These are phyloP conservation scores for Quercus lobata DNA, from an alignment of 331 rosid species.

Conservation along the genomic window DNA sequence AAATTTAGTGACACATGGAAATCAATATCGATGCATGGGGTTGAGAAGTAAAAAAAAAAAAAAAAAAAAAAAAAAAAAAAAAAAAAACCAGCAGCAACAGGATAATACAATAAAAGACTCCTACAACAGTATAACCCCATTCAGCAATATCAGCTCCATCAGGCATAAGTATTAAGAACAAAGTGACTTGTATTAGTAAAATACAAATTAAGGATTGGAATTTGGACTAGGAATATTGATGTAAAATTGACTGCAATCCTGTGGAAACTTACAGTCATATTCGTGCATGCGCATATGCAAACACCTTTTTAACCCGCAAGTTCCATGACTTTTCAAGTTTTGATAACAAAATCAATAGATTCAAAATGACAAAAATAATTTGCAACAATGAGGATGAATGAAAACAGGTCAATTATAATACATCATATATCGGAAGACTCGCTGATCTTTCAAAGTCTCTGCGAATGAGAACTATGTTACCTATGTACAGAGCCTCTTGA, in stretches of 20 bases:
- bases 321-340: not conserved
- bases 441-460: conserved; percentile 5
- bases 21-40: too few relatives aligned
- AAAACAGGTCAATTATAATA: conserved; percentile 15
- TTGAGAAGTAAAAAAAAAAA: too few relatives aligned
- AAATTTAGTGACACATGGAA: too few relatives aligned
- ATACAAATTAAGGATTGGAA: too few relatives aligned
- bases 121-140: too few relatives aligned
- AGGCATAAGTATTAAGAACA: too few relatives aligned
- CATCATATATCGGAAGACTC: conserved; percentile 18
- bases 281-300: not conserved
- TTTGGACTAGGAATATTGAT: not conserved
- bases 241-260: not conserved
- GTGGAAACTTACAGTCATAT: not conserved
- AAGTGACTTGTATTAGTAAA: too few relatives aligned
- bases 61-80: too few relatives aligned
- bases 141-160: too few relatives aligned
- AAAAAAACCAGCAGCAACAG: too few relatives aligned
- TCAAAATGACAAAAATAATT: not conserved
- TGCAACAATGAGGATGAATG: not conserved
- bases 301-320: not conserved
- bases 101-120: too few relatives aligned
- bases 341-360: not conserved
- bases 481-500: conserved; percentile 16
- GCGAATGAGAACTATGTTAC: conserved; percentile 1